phyloP scores from a whole-genome alignment of 306 rosid genomes.

The Urtica urens region DNA sequence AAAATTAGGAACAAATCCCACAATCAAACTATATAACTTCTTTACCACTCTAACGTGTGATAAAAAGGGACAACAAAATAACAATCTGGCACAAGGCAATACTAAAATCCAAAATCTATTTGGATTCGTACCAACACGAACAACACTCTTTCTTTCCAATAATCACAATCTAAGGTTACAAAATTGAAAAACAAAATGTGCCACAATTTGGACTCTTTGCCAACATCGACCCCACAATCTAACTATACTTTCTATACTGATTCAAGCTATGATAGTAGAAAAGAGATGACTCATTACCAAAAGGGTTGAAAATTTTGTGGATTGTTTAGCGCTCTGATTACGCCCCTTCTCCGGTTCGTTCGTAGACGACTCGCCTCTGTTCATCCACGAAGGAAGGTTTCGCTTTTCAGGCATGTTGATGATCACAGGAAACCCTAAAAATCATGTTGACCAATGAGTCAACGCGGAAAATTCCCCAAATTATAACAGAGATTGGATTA shows the following conservation, averaged over 20 bases:
- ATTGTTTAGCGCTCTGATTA: constrained; percentile 19
- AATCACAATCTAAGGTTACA: no score
- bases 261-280: no score
- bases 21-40: not conserved
- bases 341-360: constrained; percentile 33
- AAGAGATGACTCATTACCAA: constrained; percentile 46
- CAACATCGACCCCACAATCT: no score
- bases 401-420: constrained; percentile 51
- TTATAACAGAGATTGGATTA: no score
- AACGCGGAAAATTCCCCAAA: no score
- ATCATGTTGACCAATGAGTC: no score
- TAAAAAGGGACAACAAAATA: constrained; percentile 3
- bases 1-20: constrained; percentile 4
- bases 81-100: no score
- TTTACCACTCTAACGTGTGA: constrained; percentile 11
- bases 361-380: constrained; percentile 17
- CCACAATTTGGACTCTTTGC: no score
- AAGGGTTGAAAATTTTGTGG: constrained; percentile 39
- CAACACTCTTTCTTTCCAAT: no score
- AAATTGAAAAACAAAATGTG: no score
- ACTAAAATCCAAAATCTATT: constrained; percentile 7
- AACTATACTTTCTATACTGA: no score
- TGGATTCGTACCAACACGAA: no score
- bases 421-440: not conserved
- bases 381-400: constrained; percentile 62